Evolutionary conservation across 495 filamentous ascomycete species (phyloP).

Genomic region (Neurospora africana): DNA sequence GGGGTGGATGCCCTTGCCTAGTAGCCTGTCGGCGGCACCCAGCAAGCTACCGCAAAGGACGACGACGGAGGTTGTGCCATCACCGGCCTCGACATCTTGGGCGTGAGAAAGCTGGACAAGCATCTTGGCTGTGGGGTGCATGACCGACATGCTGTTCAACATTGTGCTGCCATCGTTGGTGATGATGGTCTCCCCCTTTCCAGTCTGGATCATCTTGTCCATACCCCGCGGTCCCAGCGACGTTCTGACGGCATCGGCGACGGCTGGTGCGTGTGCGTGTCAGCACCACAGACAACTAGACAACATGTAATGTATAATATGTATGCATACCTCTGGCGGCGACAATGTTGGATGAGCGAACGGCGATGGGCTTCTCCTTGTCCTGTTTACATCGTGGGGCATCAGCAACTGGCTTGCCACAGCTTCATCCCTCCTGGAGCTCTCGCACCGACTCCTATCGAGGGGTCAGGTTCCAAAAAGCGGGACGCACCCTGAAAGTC

Average conservation of each 20-base stretch:
- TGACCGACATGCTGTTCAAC: conserved; percentile 94
- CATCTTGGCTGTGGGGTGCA: conserved; percentile 99
- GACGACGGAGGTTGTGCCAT: conserved; percentile 96
- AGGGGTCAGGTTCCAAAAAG: neutral
- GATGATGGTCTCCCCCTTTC: conserved; percentile 94
- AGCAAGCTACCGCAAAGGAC: conserved; percentile 92
- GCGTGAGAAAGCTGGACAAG: conserved; percentile 93
- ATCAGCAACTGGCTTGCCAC: conserved; percentile 30
- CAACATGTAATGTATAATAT: conserved; percentile 3
- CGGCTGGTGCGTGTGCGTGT: conserved; percentile 44
- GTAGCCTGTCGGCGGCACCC: conserved; percentile 81
- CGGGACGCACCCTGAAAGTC: conserved; percentile 62
- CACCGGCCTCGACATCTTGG: conserved; percentile 96
- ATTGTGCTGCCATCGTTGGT: conserved; percentile 99
- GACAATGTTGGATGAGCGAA: conserved; percentile 89
- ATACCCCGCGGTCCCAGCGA: conserved; percentile 52
- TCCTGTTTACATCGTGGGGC: conserved; percentile 43
- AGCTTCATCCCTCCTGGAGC: neutral
- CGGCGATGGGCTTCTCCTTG: conserved; percentile 97
- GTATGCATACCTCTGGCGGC: conserved; percentile 73
- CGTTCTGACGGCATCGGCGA: conserved; percentile 92
- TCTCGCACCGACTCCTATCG: neutral
- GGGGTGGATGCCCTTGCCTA: conserved; percentile 90
- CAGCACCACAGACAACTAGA: neutral
- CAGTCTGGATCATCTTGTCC: conserved; percentile 99